Evolutionary conservation across 176 grass and related monocot genomes (phyloP).

Genomic region (Chrysopogon serrulatus): DNA sequence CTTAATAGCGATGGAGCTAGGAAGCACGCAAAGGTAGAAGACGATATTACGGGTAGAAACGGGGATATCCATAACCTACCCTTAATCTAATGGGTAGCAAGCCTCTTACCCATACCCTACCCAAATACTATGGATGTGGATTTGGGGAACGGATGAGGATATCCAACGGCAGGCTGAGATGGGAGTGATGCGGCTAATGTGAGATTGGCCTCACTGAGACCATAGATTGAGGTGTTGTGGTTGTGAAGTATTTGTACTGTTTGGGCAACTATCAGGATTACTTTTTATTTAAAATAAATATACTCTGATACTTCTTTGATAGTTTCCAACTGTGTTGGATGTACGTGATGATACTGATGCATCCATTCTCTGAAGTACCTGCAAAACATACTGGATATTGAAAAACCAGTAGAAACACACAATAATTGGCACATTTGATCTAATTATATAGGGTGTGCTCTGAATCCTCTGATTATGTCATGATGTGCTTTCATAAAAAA

Average conservation of each 20-base stretch:
- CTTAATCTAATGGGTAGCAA: no score
- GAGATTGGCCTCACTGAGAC: background rate
- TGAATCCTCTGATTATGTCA: background rate
- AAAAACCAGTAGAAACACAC: background rate
- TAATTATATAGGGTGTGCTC: background rate
- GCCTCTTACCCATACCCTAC: no score
- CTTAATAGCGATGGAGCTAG: no score
- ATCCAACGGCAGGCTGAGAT: no score
- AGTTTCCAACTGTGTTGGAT: background rate
- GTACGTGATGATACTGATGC: background rate
- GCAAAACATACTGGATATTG: background rate
- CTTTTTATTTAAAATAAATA: background rate
- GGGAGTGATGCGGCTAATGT: background rate
- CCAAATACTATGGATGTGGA: no score
- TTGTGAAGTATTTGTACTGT: background rate
- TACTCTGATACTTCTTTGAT: background rate
- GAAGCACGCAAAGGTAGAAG: no score
- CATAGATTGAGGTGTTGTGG: background rate
- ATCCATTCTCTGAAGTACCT: background rate
- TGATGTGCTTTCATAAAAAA: background rate
- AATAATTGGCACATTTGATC: background rate
- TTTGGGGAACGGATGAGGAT: no score
- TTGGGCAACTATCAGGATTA: background rate
- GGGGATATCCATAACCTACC: no score
- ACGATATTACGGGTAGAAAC: no score